phyloP scores from a whole-genome alignment of 257 asterid species.

The Striga asiatica region DNA sequence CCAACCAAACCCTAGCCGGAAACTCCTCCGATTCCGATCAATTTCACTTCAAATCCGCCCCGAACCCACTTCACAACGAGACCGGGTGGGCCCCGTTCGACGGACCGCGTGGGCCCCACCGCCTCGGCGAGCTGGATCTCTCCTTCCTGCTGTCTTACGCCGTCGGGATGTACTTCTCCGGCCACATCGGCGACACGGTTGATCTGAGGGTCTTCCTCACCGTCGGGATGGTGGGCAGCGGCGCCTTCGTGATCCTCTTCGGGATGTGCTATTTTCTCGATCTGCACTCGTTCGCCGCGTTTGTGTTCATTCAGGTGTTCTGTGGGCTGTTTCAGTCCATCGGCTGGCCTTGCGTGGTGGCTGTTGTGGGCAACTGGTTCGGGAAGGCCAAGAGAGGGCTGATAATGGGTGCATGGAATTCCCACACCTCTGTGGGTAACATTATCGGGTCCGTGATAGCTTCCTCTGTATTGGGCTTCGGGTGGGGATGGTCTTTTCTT shows the following conservation, averaged over 20 bases:
- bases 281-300: constrained; percentile 52
- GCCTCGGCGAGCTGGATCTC: constrained; percentile 94
- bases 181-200: constrained; percentile 68
- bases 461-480: constrained; percentile 64
- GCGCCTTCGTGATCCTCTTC: constrained; percentile 44
- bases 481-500: constrained; percentile 98
- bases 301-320: constrained; percentile 47
- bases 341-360: constrained; percentile 97
- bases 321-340: constrained; percentile 91
- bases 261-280: constrained; percentile 79
- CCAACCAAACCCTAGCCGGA: constrained; percentile 32
- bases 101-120: constrained; percentile 70
- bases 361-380: constrained; percentile 88
- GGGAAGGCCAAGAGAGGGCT: constrained; percentile 79
- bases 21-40: constrained; percentile 23
- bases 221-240: constrained; percentile 86
- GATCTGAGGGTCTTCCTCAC: constrained; percentile 70
- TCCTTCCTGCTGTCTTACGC: constrained; percentile 68
- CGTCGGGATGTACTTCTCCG: constrained; percentile 75
- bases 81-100: constrained; percentile 85
- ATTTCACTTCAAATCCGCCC: neutral
- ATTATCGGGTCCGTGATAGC: constrained; percentile 81
- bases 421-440: constrained; percentile 84
- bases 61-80: constrained; percentile 14
- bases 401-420: constrained; percentile 87